phyloP scores from a whole-genome alignment of 805 yeast genomes.

The Saccharomycopsis sp. region DNA sequence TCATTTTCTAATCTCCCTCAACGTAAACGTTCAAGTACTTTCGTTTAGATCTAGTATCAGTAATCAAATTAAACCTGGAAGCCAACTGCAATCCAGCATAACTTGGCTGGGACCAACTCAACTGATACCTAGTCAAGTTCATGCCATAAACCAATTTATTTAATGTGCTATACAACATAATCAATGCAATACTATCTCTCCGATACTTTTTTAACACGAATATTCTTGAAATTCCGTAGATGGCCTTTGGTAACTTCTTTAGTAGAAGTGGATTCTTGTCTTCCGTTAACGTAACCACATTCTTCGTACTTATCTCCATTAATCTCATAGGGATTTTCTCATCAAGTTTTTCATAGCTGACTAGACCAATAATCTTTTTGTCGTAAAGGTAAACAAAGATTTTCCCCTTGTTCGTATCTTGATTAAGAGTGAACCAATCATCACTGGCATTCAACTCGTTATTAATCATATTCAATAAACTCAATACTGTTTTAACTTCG shows the following conservation, averaged over 20 bases:
- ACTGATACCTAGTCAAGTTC: slow-evolving; percentile 32
- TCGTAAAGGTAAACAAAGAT: slow-evolving; percentile 44
- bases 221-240: slow-evolving; percentile 41
- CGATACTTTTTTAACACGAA: slow-evolving; percentile 41
- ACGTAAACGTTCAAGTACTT: slow-evolving; percentile 17
- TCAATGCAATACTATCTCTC: slow-evolving; percentile 42
- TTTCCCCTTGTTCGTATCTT: slow-evolving; percentile 28
- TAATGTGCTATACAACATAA: slow-evolving; percentile 38
- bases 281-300: slow-evolving; percentile 4
- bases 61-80: slow-evolving; percentile 34
- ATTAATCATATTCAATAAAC: slow-evolving; percentile 48
- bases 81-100: slow-evolving; percentile 58
- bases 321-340: slow-evolving; percentile 1
- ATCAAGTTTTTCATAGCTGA: slow-evolving; percentile 36
- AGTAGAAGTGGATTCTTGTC: slow-evolving; percentile 1
- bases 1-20: slow-evolving; percentile 16
- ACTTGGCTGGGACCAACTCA: slow-evolving; percentile 73
- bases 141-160: slow-evolving; percentile 44
- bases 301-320: slow-evolving; percentile 16
- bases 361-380: slow-evolving; percentile 46
- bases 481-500: slow-evolving; percentile 32
- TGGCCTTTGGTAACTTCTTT: slow-evolving; percentile 15
- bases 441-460: slow-evolving; percentile 53
- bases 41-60: slow-evolving; percentile 8
- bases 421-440: slow-evolving; percentile 30